Base-by-base conservation (phyloP, 2,329 filamentous ascomycete genomes). In the Xylariales sp. region DNA sequence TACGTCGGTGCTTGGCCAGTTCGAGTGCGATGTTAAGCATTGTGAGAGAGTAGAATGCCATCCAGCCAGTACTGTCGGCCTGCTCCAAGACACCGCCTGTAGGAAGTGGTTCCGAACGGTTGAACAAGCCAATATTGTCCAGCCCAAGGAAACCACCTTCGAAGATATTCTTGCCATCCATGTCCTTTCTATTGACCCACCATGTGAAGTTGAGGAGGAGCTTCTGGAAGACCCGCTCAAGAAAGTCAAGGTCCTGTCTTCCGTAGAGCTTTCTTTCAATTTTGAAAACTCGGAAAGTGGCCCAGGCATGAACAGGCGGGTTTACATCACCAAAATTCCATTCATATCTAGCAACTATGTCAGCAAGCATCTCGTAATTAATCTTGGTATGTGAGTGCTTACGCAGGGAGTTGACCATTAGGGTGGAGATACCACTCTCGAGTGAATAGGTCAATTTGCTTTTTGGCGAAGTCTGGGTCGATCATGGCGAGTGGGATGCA, bases 321-420 rank as follows among this genome's bases (percentile, higher is more conserved):
- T 97, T 97, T 46, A 96, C 91, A 53, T 97, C 93, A 38, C 90
- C 84, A 66, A 96, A 97, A 59, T 97, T 96, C 91, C 91, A 97
- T 60, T 97, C 91, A 54, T 84, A 83, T 20, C 73, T 77, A n/a
- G 28, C 14, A 33, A 13, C 5, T 32, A 13, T 33, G 43, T 61
- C 31, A 55, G 50, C 14, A 11, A 29, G 7, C 14, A 15, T 10
- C 8, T 20, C 6, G 5, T 21, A n/a, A n/a, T n/a, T n/a, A n/a
- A n/a, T n/a, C n/a, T n/a, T n/a, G n/a, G 16, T 14, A 5, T 31
- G 12, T 2, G 6, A 12, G 6, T 13, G 67, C 70, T 59, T 83
- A 93, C 51, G 91, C 90, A 35, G 90, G 88, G 25, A 97, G 69
- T 62, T 97, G 91, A 31, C 91, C 93, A 54, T 97, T 97, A 13